Evolutionary conservation across 345 rosid genomes (phyloP).

Genomic region (Turritis glabra): DNA sequence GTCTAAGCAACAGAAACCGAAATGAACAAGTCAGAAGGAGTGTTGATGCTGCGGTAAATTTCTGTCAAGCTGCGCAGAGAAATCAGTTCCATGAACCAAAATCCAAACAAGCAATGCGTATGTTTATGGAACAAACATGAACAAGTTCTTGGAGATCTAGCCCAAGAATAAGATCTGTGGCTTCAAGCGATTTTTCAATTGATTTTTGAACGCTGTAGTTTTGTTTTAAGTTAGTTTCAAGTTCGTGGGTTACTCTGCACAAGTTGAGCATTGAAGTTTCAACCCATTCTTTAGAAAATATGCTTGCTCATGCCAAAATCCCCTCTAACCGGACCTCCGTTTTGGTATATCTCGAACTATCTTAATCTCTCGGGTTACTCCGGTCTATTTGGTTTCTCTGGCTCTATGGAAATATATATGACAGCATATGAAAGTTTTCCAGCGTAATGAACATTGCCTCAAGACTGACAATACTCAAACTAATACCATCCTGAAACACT

Average conservation of each 20-base stretch:
- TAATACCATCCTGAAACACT: neutral
- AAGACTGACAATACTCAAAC: neutral
- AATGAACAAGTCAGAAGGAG: slow-evolving; percentile 54
- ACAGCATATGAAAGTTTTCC: neutral
- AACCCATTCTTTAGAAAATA: slow-evolving; percentile 28
- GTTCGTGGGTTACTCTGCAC: slow-evolving; percentile 30
- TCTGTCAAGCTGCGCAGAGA: neutral
- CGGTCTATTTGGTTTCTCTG: neutral
- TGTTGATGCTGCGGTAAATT: slow-evolving; percentile 4
- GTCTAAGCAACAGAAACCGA: slow-evolving; percentile 35
- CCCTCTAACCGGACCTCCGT: neutral
- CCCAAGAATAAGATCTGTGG: slow-evolving; percentile 13
- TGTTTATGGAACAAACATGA: slow-evolving; percentile 15
- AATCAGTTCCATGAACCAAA: slow-evolving; percentile 29
- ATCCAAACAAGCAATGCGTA: neutral
- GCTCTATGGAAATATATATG: neutral
- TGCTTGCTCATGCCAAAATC: neutral
- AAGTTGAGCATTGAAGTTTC: slow-evolving; percentile 22
- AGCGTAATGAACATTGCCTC: neutral
- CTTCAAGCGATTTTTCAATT: slow-evolving; percentile 6
- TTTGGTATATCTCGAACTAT: neutral
- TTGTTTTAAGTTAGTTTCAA: neutral
- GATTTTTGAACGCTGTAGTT: slow-evolving; percentile 17
- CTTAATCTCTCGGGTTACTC: neutral
- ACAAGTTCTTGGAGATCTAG: slow-evolving; percentile 18